These are phyloP conservation scores for Fusarium sp. DNA, from an alignment of 2,329 filamentous ascomycete species.

Conservation along the genomic window DNA sequence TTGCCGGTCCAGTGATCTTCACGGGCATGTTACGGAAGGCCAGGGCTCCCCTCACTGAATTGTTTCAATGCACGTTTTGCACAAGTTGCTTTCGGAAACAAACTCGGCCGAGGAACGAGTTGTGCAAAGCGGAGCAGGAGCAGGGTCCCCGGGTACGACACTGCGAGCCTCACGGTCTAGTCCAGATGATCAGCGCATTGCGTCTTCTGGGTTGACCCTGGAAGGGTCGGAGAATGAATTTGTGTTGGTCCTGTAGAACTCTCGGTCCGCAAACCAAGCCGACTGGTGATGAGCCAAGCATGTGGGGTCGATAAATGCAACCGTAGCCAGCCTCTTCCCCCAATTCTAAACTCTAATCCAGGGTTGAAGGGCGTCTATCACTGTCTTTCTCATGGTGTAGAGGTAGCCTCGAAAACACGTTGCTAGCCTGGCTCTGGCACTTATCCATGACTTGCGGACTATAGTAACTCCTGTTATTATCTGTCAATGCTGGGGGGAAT, in stretches of 20 bases:
- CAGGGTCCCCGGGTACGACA: constrained; percentile 13
- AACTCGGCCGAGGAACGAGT: constrained; percentile 23
- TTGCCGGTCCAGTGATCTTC: constrained; percentile 29
- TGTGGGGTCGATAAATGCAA: constrained; percentile 31
- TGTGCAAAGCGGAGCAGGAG: background rate
- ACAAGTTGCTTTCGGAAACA: constrained; percentile 20
- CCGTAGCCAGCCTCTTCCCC: constrained; percentile 25
- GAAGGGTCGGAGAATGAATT: constrained; percentile 27
- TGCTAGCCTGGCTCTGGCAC: constrained; percentile 8
- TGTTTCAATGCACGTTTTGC: constrained; percentile 16
- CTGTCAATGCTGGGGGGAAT: background rate
- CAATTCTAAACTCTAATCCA: constrained; percentile 36
- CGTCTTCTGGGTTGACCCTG: constrained; percentile 28
- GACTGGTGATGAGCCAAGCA: constrained; percentile 8
- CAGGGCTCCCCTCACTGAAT: constrained; percentile 21
- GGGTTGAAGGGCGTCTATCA: constrained; percentile 15
- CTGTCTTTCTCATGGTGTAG: constrained; percentile 25
- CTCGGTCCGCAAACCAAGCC: constrained; percentile 29
- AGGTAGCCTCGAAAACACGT: constrained; percentile 1
- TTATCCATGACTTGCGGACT: constrained; percentile 2
- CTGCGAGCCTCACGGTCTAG: constrained; percentile 25
- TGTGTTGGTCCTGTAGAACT: constrained; percentile 26
- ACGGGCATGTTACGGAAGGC: constrained; percentile 13
- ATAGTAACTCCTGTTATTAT: constrained; percentile 11
- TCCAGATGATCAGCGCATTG: constrained; percentile 26